Percentiles rank a stretch among this genome's conserved stretches.
Conservation (phyloP, 2,329 filamentous ascomycete species). For the Colletotrichum sidae region DNA sequence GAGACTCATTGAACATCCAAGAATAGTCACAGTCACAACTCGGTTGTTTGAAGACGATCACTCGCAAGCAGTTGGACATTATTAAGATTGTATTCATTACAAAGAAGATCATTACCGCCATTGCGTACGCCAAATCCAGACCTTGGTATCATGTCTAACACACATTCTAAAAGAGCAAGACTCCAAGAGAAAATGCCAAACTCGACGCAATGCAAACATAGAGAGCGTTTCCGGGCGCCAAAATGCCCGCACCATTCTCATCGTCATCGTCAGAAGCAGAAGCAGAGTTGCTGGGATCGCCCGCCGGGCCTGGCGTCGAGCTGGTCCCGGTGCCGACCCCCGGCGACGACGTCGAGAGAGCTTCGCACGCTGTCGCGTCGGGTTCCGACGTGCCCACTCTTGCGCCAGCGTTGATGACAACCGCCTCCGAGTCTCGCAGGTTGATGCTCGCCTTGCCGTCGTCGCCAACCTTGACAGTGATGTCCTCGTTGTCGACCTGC, state of each 20-base stretch:
- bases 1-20: too few relatives aligned
- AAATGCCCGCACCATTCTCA: constrained; percentile 10
- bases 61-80: neutral
- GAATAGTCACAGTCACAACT: neutral
- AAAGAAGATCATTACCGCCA: constrained; percentile 17
- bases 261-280: constrained; percentile 9
- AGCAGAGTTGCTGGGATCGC: constrained; percentile 17
- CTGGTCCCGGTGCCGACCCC: constrained; percentile 25
- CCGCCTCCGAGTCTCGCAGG: constrained; percentile 27
- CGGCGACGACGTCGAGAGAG: constrained; percentile 12
- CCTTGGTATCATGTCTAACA: constrained; percentile 29
- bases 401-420: constrained; percentile 27
- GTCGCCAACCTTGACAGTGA: constrained; percentile 13
- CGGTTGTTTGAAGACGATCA: neutral
- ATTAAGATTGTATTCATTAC: neutral
- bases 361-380: constrained; percentile 26
- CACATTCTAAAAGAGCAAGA: constrained; percentile 18
- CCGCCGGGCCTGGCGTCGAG: constrained; percentile 26
- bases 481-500: constrained; percentile 21
- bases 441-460: constrained; percentile 31
- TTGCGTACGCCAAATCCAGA: constrained; percentile 6
- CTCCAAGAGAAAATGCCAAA: constrained; percentile 29
- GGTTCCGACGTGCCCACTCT: constrained; percentile 24
- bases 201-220: constrained; percentile 34
- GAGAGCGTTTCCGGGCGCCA: constrained; percentile 3